These are phyloP conservation scores for Keqinozyma sinolaborantium DNA, from an alignment of 1,139 yeast species.

Conservation along the genomic window DNA sequence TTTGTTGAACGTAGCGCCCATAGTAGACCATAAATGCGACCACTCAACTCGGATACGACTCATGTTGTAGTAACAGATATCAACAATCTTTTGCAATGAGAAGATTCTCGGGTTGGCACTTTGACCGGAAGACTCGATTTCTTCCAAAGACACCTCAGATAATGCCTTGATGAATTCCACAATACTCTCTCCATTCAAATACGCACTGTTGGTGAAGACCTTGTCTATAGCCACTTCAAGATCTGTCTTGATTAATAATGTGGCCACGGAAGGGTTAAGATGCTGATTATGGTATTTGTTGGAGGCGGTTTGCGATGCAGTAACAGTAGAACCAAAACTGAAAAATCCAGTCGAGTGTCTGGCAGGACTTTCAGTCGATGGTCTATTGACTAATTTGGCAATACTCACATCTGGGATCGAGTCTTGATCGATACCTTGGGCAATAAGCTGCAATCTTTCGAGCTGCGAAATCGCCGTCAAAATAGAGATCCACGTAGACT, in stretches of 20 bases:
- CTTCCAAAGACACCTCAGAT: constrained; percentile 84
- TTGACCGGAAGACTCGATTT: constrained; percentile 83
- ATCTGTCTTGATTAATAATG: constrained; percentile 67
- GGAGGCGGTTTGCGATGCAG: constrained; percentile 42
- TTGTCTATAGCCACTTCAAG: constrained; percentile 83
- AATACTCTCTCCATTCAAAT: constrained; percentile 78
- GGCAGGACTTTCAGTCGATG: constrained; percentile 52
- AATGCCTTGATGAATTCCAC: constrained; percentile 84
- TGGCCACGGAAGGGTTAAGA: constrained; percentile 34
- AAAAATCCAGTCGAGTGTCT: constrained; percentile 47
- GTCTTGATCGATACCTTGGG: constrained; percentile 84
- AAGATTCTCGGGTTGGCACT: constrained; percentile 85
- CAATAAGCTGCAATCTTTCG: constrained; percentile 83
- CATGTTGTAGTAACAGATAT: constrained; percentile 97
- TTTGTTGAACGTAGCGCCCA: constrained; percentile 85
- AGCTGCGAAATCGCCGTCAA: constrained; percentile 83
- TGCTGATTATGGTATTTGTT: constrained; percentile 44
- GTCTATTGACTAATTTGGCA: constrained; percentile 62
- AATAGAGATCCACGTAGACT: constrained; percentile 78
- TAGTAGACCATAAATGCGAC: constrained; percentile 92
- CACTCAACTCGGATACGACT: constrained; percentile 93
- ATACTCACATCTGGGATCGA: constrained; percentile 81
- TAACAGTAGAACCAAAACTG: constrained; percentile 21
- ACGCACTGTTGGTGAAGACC: constrained; percentile 80
- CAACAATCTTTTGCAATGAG: constrained; percentile 91